Evolutionary conservation across 73 alveolate genomes (phyloP), one percentile per base, ranked within the genome.

Genomic region (Blepharisma japonicum): DNA sequence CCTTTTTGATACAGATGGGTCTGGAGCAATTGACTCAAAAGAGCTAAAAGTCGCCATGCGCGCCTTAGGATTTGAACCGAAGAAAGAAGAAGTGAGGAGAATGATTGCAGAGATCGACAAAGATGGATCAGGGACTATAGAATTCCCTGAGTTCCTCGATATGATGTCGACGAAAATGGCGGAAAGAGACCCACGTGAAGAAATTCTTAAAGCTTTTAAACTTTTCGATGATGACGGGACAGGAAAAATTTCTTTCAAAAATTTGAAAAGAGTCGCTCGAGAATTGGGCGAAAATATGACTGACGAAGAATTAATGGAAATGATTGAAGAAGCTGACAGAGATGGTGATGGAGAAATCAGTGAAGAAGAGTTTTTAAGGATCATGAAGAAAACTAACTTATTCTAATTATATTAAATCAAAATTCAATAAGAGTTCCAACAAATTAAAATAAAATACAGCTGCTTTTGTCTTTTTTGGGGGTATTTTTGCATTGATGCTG

Each of bases 31-130:
- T 76, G 98, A 96, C 77, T 95, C 98, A 42, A 94, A 95, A 87
- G 99, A 88, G 87, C 93, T 95, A 45, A 95, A 94, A 77, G 99
- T 96, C 25, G 99, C 99, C 68, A 97, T 97, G 99, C 81, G 99
- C 23, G 99, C 99, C 18, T 90, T 97, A 45, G 99, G 99, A 20
- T 97, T 96, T 79, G 99, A 97, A 83, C 98, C 99, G 23, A 95
- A 94, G 90, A 97, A 96, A 88, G 99, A 96, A 84, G 99, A 94
- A 80, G 92, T 91, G 5, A 83, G 87, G 55, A 84, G 87, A 81
- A 90, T 94, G 91, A 88, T 94, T 77, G 78, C 92, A 21, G 93
- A 94, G 55, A 91, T 94, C 11, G 98, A 94, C 79, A 91, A 91
- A 81, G 96, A 92, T 77, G 98, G 98, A 45, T 86, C 93, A 23